Evolutionary conservation across 1,284 basidiomycete genomes (phyloP), one percentile per base, ranked within the genome.

Genomic region (Vanrija sp.): DNA sequence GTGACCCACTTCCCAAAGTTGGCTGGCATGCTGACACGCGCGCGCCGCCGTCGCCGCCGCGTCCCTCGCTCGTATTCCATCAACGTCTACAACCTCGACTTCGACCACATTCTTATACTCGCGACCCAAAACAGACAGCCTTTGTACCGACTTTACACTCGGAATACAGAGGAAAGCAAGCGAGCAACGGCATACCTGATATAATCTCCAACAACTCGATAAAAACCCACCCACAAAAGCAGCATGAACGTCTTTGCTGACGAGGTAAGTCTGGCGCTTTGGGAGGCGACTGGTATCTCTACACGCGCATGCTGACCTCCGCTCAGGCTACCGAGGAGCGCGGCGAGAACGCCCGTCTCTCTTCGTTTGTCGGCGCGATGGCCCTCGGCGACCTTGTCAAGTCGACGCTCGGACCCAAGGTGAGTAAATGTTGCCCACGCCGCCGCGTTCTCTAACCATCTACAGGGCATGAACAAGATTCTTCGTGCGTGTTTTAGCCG

Each of bases 331-430:
- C 92, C 20, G 92, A 97, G 77, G 94, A 98, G 79, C 89, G 92
- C 71, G 92, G 91, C n/a, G 94, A 98, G 79, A 95, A 94, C 82
- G 92, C 95, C 63, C 92, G 96, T 78, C 86, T 99, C 65, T 93
- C 93, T 4, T 96, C 93, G 4, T 98, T 98, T 76, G 91, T 98
- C 56, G 96, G 95, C 37, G 95, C 95, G 1, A 85, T 96, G 60
- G 96, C 95, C 0, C 82, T 98, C 38, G 95, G 95, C 49, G 95
- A 98, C 78, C 85, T 98, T 60, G 93, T 98, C 72, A 98, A 98
- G 79, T 95, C 92, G 5, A 98, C 96, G 16, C 83, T 98, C 7
- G 95, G 95, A 14, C 96, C 95, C 38, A 99, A 98, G 78, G 92
- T 89, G 53, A 49, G 65, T 57, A 25, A 18, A 36, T 44, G 9